Evolutionary conservation across 2,329 filamentous ascomycete genomes (phyloP).

Genomic region (Eutypa lata): DNA sequence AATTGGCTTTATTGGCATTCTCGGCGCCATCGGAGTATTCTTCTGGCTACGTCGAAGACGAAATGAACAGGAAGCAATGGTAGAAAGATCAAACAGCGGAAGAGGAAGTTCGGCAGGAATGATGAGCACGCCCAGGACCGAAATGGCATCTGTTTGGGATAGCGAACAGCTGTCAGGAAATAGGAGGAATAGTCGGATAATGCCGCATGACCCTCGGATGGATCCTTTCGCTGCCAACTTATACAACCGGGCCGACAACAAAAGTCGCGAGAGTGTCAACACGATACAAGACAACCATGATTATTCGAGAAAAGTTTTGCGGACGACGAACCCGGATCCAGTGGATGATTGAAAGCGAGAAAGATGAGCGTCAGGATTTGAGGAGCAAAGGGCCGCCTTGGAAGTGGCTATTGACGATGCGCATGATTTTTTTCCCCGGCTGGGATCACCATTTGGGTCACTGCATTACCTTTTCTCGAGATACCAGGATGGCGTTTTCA

Average conservation of each 20-base stretch:
- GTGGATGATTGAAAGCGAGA: slow-evolving; percentile 30
- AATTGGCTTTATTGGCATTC: slow-evolving; percentile 21
- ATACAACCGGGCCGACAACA: slow-evolving; percentile 53
- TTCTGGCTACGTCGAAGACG: slow-evolving; percentile 44
- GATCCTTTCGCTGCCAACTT: slow-evolving; percentile 58
- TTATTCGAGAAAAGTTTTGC: slow-evolving; percentile 61
- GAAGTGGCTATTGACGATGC: slow-evolving; percentile 26
- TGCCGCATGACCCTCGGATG: slow-evolving; percentile 61
- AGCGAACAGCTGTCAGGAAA: slow-evolving; percentile 36
- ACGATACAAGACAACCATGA: slow-evolving; percentile 64
- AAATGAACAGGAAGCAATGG: slow-evolving; percentile 39
- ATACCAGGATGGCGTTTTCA: slow-evolving; percentile 44
- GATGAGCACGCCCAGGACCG: slow-evolving; percentile 39
- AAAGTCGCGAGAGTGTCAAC: slow-evolving; percentile 61
- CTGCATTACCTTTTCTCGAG: slow-evolving; percentile 39
- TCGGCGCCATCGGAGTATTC: slow-evolving; percentile 32
- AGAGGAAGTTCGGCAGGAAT: slow-evolving; percentile 51
- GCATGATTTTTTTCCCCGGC: slow-evolving; percentile 26
- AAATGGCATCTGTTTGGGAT: slow-evolving; percentile 41
- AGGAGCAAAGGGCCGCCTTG: slow-evolving; percentile 6
- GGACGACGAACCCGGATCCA: slow-evolving; percentile 61
- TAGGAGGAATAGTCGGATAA: slow-evolving; percentile 51
- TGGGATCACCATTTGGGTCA: slow-evolving; percentile 25
- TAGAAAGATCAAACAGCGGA: slow-evolving; percentile 43
- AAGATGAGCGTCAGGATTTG: slow-evolving; percentile 1